Evolutionary conservation across 2,329 filamentous ascomycete species (phyloP).

Genomic region (Colletotrichum gloeosporioides): DNA sequence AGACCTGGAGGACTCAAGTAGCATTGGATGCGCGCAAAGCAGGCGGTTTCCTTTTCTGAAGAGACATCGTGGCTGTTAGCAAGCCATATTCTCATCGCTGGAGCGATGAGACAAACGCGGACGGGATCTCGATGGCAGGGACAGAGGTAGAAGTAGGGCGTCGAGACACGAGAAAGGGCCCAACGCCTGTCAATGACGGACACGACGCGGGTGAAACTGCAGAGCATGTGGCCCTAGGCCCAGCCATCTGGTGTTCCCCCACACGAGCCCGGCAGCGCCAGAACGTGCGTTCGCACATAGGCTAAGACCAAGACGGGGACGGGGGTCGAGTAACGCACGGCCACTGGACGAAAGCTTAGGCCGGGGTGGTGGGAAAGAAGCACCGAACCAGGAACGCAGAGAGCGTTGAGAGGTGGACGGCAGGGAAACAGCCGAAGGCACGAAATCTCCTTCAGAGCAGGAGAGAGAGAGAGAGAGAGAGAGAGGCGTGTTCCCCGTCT

Average conservation of each 20-base stretch:
- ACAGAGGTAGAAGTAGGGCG: background rate
- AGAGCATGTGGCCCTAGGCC: background rate
- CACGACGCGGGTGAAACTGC: background rate
- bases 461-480: background rate
- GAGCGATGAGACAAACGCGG: background rate
- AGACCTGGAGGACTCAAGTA: background rate
- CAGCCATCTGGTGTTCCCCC: constrained; percentile 15
- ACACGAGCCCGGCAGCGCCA: constrained; percentile 16
- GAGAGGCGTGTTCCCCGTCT: background rate
- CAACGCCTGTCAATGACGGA: background rate
- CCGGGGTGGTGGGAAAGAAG: background rate
- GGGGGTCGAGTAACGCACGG: constrained; percentile 12
- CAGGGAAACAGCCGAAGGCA: constrained; percentile 9
- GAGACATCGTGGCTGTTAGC: background rate
- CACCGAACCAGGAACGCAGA: background rate
- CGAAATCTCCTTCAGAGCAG: background rate
- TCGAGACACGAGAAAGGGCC: background rate
- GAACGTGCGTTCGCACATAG: constrained; percentile 15
- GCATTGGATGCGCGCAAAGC: background rate
- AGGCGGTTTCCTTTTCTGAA: background rate
- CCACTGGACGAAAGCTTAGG: constrained; percentile 15
- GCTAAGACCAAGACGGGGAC: constrained; percentile 1
- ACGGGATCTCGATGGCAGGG: background rate
- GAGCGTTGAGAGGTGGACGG: constrained; percentile 4
- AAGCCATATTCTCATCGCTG: background rate